phyloP scores from a whole-genome alignment of 1,139 yeast species.

The Wickerhamomyces sp. region DNA sequence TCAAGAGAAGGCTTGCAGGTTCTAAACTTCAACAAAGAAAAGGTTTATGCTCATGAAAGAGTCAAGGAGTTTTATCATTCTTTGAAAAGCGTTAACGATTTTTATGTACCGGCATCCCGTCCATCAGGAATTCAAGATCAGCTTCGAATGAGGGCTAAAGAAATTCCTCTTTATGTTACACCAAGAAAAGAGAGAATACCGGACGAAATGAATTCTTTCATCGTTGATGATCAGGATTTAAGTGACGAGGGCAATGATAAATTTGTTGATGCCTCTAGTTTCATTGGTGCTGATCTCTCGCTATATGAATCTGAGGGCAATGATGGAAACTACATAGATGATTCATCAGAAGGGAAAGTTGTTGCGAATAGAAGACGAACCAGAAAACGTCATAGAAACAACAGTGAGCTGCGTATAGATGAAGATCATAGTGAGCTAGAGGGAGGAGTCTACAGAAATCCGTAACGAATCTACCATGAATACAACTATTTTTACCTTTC shows the following conservation, averaged over 20 bases:
- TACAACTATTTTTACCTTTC: too few relatives aligned
- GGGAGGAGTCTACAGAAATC: neutral
- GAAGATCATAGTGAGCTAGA: neutral
- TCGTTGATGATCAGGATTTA: conserved; percentile 21
- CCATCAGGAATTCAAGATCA: too few relatives aligned
- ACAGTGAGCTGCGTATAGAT: neutral
- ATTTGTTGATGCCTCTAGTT: conserved; percentile 3
- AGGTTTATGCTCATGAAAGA: conserved; percentile 56
- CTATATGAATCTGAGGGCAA: neutral
- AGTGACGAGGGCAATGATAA: conserved; percentile 4
- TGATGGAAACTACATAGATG: neutral
- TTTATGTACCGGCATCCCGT: neutral
- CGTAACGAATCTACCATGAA: neutral
- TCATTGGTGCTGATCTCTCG: neutral
- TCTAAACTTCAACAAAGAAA: conserved; percentile 54
- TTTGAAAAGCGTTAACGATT: conserved; percentile 27
- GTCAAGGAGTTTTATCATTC: conserved; percentile 57
- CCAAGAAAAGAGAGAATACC: neutral
- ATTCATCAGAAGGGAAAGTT: conserved; percentile 3
- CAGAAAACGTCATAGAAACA: conserved; percentile 1
- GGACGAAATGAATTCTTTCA: neutral
- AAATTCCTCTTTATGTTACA: too few relatives aligned
- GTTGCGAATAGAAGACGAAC: conserved; percentile 9
- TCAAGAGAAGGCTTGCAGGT: conserved; percentile 78
- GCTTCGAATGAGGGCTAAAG: neutral